Percentiles rank a stretch among this genome's conserved stretches.
Evolutionary conservation across 2,329 filamentous ascomycete species (phyloP).

Genomic region (Aspergillus fumigatiaffinis): DNA sequence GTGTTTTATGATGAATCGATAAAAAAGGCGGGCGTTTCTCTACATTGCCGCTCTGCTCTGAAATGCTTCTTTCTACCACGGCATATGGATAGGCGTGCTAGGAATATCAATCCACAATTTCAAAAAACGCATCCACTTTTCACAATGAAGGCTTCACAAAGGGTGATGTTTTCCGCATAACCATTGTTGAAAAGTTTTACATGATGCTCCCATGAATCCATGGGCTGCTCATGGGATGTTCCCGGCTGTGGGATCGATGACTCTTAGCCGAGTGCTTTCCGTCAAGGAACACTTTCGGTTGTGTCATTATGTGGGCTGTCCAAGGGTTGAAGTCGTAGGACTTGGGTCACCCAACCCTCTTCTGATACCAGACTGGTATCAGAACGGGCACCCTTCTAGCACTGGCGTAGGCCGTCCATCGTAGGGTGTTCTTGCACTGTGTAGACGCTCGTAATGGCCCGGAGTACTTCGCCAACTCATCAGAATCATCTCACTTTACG

Average conservation of each 20-base stretch:
- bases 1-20: conserved; percentile 33
- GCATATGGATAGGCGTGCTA: conserved; percentile 39
- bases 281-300: not conserved
- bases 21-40: conserved; percentile 21
- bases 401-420: not conserved
- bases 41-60: conserved; percentile 22
- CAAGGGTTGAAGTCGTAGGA: conserved; percentile 1
- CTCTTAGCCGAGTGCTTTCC: not conserved
- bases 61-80: conserved; percentile 32
- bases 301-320: not conserved
- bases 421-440: not conserved
- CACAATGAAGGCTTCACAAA: conserved; percentile 57
- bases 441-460: not conserved
- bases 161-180: conserved; percentile 55
- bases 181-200: conserved; percentile 48
- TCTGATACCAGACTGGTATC: conserved; percentile 15
- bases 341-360: conserved; percentile 19
- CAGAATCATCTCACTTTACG: not conserved
- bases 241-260: not conserved
- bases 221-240: not conserved
- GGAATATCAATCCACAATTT: conserved; percentile 34
- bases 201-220: conserved; percentile 16
- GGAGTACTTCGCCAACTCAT: not conserved
- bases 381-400: conserved; percentile 7
- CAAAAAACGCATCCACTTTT: conserved; percentile 42